Base-by-base conservation (phyloP, 805 yeast genomes). In the Hanseniaspora jakobsenii region DNA sequence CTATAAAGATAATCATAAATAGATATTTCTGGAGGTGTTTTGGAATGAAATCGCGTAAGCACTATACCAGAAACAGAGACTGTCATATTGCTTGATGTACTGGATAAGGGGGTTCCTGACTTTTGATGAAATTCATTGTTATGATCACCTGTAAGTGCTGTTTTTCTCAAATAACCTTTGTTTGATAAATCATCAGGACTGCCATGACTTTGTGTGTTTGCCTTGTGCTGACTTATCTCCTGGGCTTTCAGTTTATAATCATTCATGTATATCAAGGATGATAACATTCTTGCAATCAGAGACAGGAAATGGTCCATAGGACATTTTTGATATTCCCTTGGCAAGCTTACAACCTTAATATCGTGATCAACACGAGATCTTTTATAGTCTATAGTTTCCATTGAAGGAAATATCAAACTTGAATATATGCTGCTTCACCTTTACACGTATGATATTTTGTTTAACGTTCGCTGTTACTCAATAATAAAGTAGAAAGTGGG, bases 1-100 rank as follows among this genome's bases (percentile, higher is more conserved):
- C 97, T 70, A 36, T 77, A 62, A 35, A 87, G 61, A 55, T 89
- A 89, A 44, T 81, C 82, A 51, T 72, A 73, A 13, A 86, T 75
- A 5, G 94, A 79, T 35, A 89, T 89, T 14, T 72, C 73, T 0
- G 98, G 97, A 3, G 96, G 94, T 0, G 89, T 78, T 50, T 96
- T 70, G 3, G 96, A 86, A 60, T 89, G 98, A 60, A 89, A 89
- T 51, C 97, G 66, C 1, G 98, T 89, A 42, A 91, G 68, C 35
- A 38, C 38, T 19, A 66, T 61, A 14, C 60, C 55, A 10, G 66
- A 59, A 14, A 61, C 57, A 4, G 38, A 68, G 26, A 23, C 59
- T 3, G 41, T 16, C 16, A 18, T 6, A 17, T 31, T 31, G 1
- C 37, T 23, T 8, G 41, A 14, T 10, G 28, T 8, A 2, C 13